Base-by-base conservation (phyloP, 2,329 filamentous ascomycete species). In the Clarireedia monteithiana region DNA sequence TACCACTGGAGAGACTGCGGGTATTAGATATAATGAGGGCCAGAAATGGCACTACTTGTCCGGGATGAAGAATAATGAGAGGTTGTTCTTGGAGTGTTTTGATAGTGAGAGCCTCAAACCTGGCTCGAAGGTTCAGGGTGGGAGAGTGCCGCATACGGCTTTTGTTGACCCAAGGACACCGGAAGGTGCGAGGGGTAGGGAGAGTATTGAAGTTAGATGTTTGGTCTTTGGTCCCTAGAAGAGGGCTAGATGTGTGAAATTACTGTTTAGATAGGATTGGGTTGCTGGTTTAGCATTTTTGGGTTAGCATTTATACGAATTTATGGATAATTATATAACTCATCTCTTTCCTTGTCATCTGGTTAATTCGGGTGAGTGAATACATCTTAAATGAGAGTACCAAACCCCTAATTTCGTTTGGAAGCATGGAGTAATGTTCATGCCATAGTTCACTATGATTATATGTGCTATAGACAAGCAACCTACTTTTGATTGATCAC, bases 131-230 rank as follows among this genome's bases (percentile, higher is more conserved):
- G 83, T 81, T 56, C 71, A 70, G 40, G 80, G 79, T 15, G 81
- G 82, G 0, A 70, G 80, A 50, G 73, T 82, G 48, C 84, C 71
- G 6, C 59, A 72, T 62, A 66, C 70, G 9, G 90, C 90, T 0
- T 96, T 96, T 71, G 75, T 78, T 40, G 87, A 96, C 68, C 85
- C 88, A 2, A 75, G 85, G 58, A 89, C 87, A 1, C 80, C 83
- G 2, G 73, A 77, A 17, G 86, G 85, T 47, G 89, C 87, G 4
- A 82, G 84, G 60, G 81, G 80, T 0, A 79, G 91, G 62, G 88
- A 95, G 75, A 95, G 90, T 68, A 95, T 96, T 68, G 91, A 96
- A 71, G 88, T 96, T 15, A 79, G 91, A 64, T 84, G 88, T 38
- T 75, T 96, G 70, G 87, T 96, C 0, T 95, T 96, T 77, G 88